These are phyloP conservation scores for Lepidium campestre DNA, from an alignment of 441 rosid species.

Conservation along the genomic window DNA sequence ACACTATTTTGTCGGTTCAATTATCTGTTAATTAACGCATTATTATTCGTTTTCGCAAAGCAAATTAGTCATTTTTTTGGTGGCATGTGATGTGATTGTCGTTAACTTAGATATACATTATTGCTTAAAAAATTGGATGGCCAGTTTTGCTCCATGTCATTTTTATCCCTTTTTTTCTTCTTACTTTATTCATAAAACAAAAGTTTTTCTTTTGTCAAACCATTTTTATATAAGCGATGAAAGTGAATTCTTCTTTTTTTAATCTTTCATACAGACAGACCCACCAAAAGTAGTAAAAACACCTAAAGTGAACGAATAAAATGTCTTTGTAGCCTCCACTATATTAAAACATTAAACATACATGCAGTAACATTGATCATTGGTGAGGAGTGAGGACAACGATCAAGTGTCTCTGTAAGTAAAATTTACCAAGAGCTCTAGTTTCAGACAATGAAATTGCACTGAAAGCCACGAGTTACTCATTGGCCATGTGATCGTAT, in stretches of 20 bases:
- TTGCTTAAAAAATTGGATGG: background rate
- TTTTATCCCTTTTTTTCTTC: background rate
- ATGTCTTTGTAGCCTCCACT: background rate
- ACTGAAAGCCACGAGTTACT: constrained; percentile 6
- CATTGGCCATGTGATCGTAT: constrained; percentile 26
- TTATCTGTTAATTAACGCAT: background rate
- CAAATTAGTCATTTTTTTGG: background rate
- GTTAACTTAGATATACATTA: background rate
- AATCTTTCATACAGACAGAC: too few species aligned
- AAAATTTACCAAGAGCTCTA: background rate
- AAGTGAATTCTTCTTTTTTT: background rate
- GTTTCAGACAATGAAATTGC: background rate
- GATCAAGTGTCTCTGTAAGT: background rate
- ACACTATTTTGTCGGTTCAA: constrained; percentile 4
- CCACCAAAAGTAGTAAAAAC: background rate
- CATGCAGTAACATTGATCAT: background rate
- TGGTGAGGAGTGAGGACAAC: background rate
- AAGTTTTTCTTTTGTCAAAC: background rate
- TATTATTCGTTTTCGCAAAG: background rate
- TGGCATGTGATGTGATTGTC: background rate
- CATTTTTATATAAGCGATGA: background rate
- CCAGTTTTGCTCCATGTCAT: background rate
- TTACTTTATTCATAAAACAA: background rate
- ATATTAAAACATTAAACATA: background rate
- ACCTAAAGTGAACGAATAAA: background rate